Conservation (phyloP, 2,329 filamentous ascomycete species). For the Talaromyces marneffei region DNA sequence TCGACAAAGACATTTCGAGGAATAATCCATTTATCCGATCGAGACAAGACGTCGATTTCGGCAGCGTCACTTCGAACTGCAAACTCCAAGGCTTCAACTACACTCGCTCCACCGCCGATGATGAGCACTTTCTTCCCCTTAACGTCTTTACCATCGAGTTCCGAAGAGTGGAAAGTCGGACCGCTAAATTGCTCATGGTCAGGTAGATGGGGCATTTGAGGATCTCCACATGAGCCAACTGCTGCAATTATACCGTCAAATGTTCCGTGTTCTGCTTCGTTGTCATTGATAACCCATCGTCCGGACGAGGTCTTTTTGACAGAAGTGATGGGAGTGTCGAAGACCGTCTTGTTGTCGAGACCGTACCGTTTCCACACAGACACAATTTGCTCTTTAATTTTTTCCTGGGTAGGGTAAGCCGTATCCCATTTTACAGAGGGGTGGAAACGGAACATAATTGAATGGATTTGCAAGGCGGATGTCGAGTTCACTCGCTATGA, state of each 20-base stretch:
- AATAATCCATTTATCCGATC: constrained; percentile 83
- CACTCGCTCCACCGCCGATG: constrained; percentile 73
- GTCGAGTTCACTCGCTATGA: constrained; percentile 70
- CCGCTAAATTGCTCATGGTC: constrained; percentile 69
- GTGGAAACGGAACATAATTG: constrained; percentile 82
- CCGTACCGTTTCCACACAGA: constrained; percentile 70
- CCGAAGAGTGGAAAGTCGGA: constrained; percentile 66
- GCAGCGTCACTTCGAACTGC: constrained; percentile 60
- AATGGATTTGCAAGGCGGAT: constrained; percentile 76
- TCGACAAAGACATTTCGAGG: constrained; percentile 73
- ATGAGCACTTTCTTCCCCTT: constrained; percentile 70
- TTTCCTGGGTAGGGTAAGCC: constrained; percentile 70
- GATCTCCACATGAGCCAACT: constrained; percentile 73
- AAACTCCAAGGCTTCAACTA: constrained; percentile 77
- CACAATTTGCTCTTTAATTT: constrained; percentile 68
- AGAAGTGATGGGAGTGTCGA: constrained; percentile 63
- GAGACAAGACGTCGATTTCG: constrained; percentile 66
- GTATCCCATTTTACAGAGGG: constrained; percentile 67
- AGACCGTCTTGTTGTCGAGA: constrained; percentile 64
- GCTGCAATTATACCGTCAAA: constrained; percentile 77
- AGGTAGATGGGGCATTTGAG: constrained; percentile 64
- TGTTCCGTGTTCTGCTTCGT: constrained; percentile 60
- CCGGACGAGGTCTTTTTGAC: constrained; percentile 64
- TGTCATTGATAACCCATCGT: constrained; percentile 72
- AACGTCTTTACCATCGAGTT: constrained; percentile 66